Conservation (phyloP, 2,329 filamentous ascomycete genomes). For the Magnaporthiopsis incrustans region DNA sequence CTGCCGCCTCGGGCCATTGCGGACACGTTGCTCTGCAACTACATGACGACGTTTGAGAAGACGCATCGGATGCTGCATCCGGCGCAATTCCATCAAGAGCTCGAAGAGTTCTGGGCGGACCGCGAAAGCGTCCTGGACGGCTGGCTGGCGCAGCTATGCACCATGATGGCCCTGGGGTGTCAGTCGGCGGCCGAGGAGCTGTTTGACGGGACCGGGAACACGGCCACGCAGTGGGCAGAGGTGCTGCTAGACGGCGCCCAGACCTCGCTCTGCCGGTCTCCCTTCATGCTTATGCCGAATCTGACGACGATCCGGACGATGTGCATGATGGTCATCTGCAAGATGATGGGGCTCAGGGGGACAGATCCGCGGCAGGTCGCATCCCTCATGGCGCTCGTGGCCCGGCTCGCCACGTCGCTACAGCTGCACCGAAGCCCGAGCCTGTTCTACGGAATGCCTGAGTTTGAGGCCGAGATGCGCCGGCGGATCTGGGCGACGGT, state of each 20-base stretch:
- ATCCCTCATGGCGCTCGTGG: constrained; percentile 16
- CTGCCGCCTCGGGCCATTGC: constrained; percentile 16
- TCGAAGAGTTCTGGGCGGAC: constrained; percentile 15
- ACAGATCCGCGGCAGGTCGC: constrained; percentile 14
- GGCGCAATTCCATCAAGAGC: constrained; percentile 15
- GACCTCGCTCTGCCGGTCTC: constrained; percentile 15
- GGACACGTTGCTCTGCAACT: constrained; percentile 16
- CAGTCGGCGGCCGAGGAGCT: constrained; percentile 12
- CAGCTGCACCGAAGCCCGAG: constrained; percentile 16
- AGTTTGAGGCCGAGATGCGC: constrained; percentile 16
- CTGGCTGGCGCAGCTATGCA: constrained; percentile 19
- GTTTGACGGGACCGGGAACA: constrained; percentile 14
- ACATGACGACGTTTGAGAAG: constrained; percentile 17
- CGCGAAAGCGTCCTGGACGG: constrained; percentile 13
- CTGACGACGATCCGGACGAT: constrained; percentile 18
- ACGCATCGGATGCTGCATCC: constrained; percentile 18
- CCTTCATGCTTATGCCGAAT: constrained; percentile 15
- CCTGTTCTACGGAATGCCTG: constrained; percentile 11
- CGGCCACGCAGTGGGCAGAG: constrained; percentile 15
- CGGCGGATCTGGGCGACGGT: constrained; percentile 18
- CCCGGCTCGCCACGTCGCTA: constrained; percentile 15
- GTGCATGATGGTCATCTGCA: constrained; percentile 17
- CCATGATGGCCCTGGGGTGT: constrained; percentile 19
- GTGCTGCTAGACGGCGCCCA: constrained; percentile 17
- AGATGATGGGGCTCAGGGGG: constrained; percentile 16